Base-by-base conservation (phyloP, 345 rosid genomes). In the Clarkia xantiana region DNA sequence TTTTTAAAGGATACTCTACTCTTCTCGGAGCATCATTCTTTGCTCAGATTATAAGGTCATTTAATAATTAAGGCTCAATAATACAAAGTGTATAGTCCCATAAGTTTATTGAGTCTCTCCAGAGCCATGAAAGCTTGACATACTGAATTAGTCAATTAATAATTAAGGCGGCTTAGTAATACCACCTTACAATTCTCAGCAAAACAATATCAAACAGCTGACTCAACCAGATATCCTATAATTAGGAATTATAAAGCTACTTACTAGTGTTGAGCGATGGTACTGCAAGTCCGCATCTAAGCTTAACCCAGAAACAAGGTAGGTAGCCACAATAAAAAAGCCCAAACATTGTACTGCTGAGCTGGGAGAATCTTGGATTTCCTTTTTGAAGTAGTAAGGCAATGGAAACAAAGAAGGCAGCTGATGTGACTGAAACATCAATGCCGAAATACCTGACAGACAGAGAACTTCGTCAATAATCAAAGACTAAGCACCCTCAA, bases 291-390 rank as follows among this genome's bases (percentile, higher is more conserved):
- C 87, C 80, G 65, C 36, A 29, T 29, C 94, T 79, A 57, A 89
- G 94, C 78, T 85, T 89, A 45, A 82, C 74, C 95, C 97, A 89
- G 45, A 89, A 89, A 62, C 84, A 89, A 67, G 95, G 95, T 54
- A 89, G 94, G 70, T 82, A 89, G 17, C 95, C 94, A 29, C 85
- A 82, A 57, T 82, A 82, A 71, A 89, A 85, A 14, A 89, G 50
- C n/a, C 97, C 95, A 62, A 89, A 89, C 71, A 82, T 73, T 40
- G 94, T 62, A 69, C 84, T 82, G 60, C 94, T 88, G 36, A 88
- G 91, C 72, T 88, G 94, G 51, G 97, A 61, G 69, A 90, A 86
- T 47, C 94, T 90, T 6, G 97, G 94, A 64, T 67, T 80, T 61
- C 83, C 90, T 74, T 84, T 74, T 62, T 90, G 94, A 49, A 90